A percentile compares a stretch with the other conserved stretches of the same genome.
Conservation (phyloP, 2,329 filamentous ascomycete species). For the Apiospora kogelbergensis region DNA sequence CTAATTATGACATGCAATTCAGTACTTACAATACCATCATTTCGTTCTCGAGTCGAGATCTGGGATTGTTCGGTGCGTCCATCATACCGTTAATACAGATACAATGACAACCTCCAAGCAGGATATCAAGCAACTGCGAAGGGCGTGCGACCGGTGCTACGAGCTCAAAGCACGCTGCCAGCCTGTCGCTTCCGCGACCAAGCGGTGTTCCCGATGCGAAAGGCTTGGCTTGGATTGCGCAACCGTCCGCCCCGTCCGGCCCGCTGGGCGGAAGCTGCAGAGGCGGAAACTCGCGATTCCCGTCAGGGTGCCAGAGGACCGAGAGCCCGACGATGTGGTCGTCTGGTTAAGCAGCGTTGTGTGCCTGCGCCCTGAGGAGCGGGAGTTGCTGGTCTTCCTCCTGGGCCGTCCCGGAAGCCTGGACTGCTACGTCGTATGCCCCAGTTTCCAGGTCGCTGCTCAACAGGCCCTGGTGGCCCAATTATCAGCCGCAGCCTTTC, state of each 20-base stretch:
- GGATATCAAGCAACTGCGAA: neutral
- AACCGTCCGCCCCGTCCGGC: slow-evolving; percentile 21
- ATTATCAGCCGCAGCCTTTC: slow-evolving; percentile 16
- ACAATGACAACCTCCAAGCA: neutral
- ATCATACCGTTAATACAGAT: neutral
- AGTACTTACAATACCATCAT: neutral
- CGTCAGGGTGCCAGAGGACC: neutral
- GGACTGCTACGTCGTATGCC: slow-evolving; percentile 21
- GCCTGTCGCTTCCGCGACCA: neutral
- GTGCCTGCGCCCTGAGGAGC: slow-evolving; percentile 19
- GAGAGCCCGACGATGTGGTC: neutral
- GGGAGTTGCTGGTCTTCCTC: slow-evolving; percentile 23
- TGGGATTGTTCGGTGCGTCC: neutral
- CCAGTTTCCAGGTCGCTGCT: slow-evolving; percentile 22
- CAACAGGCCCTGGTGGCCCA: slow-evolving; percentile 19
- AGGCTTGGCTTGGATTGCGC: slow-evolving; percentile 19
- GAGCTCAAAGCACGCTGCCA: neutral
- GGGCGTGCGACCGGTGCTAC: neutral
- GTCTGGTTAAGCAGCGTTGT: slow-evolving; percentile 7
- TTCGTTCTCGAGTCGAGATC: neutral
- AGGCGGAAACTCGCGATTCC: neutral
- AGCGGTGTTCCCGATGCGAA: slow-evolving; percentile 19
- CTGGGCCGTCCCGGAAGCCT: slow-evolving; percentile 21
- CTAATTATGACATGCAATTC: neutral
- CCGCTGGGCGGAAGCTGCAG: slow-evolving; percentile 19